Conservation (phyloP, 208 protist species). For the Crithidia mellificae region DNA sequence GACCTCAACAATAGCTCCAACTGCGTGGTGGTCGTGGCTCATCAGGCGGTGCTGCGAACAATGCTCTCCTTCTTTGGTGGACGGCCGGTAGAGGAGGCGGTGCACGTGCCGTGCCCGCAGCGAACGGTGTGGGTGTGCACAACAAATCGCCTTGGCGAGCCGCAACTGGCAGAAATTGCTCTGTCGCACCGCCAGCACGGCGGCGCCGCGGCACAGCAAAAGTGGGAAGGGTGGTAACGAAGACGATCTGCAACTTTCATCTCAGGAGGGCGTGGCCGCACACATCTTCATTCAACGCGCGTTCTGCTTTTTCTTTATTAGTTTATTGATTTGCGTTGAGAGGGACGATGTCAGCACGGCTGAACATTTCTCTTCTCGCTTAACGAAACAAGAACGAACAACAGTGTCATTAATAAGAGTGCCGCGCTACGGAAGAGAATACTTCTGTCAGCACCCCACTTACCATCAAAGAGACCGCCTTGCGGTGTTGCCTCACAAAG, state of each 20-base stretch:
- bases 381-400: too few species aligned
- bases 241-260: not conserved
- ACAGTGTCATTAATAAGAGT: not conserved
- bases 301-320: too few species aligned
- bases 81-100: constrained; percentile 64
- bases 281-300: too few species aligned
- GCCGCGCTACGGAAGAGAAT: too few species aligned
- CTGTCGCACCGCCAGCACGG: constrained; percentile 36
- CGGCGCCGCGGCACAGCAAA: not conserved
- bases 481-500: too few species aligned
- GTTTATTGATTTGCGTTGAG: too few species aligned
- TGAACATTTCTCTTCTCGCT: not conserved
- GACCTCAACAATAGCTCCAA: constrained; percentile 57
- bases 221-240: constrained; percentile 31
- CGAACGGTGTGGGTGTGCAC: constrained; percentile 78
- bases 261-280: not conserved
- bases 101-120: constrained; percentile 71
- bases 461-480: too few species aligned
- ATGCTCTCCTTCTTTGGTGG: constrained; percentile 82
- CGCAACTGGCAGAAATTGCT: constrained; percentile 52
- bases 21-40: constrained; percentile 72
- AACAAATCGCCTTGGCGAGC: constrained; percentile 64
- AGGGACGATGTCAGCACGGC: not conserved
- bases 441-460: too few species aligned
- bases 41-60: constrained; percentile 80